Conservation (phyloP, 176 grass and related monocot genomes). For the Carex littledalei region DNA sequence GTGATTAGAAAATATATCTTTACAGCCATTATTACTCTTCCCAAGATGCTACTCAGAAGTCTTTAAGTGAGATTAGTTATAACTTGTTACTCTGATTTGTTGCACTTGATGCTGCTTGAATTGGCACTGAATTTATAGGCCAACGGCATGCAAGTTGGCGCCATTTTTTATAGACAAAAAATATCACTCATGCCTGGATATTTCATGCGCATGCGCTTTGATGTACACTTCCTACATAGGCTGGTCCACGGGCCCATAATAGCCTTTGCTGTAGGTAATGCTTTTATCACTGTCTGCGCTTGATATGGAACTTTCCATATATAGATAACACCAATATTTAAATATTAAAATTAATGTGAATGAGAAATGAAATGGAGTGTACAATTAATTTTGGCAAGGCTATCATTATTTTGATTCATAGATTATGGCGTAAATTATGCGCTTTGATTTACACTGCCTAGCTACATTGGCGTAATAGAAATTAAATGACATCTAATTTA, state of each 20-base stretch:
- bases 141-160: background rate
- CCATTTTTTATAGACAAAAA: too few relatives aligned
- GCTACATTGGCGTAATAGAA: too few relatives aligned
- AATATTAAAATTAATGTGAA: background rate
- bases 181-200: too few relatives aligned
- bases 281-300: background rate
- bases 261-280: background rate
- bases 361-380: background rate
- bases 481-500: too few relatives aligned
- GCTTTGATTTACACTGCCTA: too few relatives aligned
- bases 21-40: constrained; percentile 28
- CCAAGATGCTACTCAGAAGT: background rate
- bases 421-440: too few relatives aligned
- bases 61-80: background rate
- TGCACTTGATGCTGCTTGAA: background rate
- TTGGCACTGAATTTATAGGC: background rate
- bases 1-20: constrained; percentile 16
- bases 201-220: too few relatives aligned
- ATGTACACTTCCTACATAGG: too few relatives aligned
- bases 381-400: background rate
- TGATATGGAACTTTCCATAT: background rate
- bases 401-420: too few relatives aligned
- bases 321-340: background rate
- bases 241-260: too few relatives aligned
- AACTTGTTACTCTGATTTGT: background rate